Evolutionary conservation across 495 filamentous ascomycete genomes (phyloP).

Genomic region (Penicillium canariense): DNA sequence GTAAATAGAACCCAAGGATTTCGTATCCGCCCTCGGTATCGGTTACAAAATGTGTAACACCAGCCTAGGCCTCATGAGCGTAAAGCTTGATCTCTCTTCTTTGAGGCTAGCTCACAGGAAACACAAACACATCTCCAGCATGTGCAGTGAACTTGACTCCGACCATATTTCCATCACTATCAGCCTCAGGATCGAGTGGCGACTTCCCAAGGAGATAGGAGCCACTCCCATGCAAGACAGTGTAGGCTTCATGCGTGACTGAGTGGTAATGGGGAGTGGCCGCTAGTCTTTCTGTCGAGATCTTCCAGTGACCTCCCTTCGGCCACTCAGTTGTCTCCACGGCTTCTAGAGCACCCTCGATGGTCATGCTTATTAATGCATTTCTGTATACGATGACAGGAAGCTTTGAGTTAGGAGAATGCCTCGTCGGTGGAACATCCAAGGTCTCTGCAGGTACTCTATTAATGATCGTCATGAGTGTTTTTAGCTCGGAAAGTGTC

Average conservation of each 20-base stretch:
- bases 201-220: conserved; percentile 10
- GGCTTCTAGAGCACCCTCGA: not conserved
- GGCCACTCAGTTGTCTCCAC: conserved; percentile 3
- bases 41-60: conserved; percentile 8
- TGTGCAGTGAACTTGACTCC: not conserved
- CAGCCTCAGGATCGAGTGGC: conserved; percentile 1
- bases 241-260: conserved; percentile 10
- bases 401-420: conserved; percentile 1
- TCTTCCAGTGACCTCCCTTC: conserved; percentile 13
- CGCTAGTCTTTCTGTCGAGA: conserved; percentile 6
- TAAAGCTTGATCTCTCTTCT: not conserved
- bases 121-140: not conserved
- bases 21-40: conserved; percentile 4
- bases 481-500: no score
- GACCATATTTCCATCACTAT: not conserved
- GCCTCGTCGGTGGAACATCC: not conserved
- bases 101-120: not conserved
- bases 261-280: conserved; percentile 11
- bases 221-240: conserved; percentile 4
- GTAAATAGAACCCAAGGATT: conserved; percentile 6
- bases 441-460: not conserved
- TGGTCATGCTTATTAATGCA: not conserved
- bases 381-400: not conserved
- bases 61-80: not conserved
- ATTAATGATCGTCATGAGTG: no score